Conservation (phyloP, 106 monocot species). For the Gastrodia elata region DNA sequence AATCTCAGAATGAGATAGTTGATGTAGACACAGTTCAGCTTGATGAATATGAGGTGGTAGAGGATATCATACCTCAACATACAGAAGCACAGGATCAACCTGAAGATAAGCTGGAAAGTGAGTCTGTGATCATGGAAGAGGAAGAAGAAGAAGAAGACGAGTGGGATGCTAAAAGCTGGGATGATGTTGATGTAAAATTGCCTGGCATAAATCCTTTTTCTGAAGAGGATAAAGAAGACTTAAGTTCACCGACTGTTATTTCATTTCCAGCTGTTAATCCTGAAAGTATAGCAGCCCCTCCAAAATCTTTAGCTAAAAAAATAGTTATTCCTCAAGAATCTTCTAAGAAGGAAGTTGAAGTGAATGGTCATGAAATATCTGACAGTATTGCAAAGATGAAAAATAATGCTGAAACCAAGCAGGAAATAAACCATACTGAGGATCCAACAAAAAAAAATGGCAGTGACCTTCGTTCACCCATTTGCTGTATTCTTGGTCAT, state of each 20-base stretch:
- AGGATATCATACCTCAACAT: slow-evolving; percentile 29
- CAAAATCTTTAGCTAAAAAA: slow-evolving; percentile 40
- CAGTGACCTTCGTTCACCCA: slow-evolving; percentile 71
- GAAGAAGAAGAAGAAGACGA: slow-evolving; percentile 79
- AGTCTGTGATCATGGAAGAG: slow-evolving; percentile 35
- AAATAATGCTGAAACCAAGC: slow-evolving; percentile 30
- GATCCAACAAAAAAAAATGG: slow-evolving; percentile 25
- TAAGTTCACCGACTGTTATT: slow-evolving; percentile 16
- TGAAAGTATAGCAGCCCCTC: slow-evolving; percentile 9
- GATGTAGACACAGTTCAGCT: slow-evolving; percentile 16
- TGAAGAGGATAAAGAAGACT: slow-evolving; percentile 62
- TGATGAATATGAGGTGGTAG: slow-evolving; percentile 29
- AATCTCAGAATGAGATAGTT: slow-evolving; percentile 13
- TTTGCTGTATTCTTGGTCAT: slow-evolving; percentile 99
- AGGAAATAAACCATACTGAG: slow-evolving; percentile 19
- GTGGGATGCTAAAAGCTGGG: slow-evolving; percentile 99
- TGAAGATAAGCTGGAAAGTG: slow-evolving; percentile 33
- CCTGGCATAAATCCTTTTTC: slow-evolving; percentile 56
- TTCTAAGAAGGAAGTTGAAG: slow-evolving; percentile 17
- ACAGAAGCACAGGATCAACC: slow-evolving; percentile 38
- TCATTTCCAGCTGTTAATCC: slow-evolving; percentile 13
- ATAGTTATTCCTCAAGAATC: slow-evolving; percentile 12
- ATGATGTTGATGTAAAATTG: slow-evolving; percentile 77
- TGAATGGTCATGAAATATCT: slow-evolving; percentile 15
- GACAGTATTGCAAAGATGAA: slow-evolving; percentile 10